phyloP scores from a whole-genome alignment of 1,284 basidiomycete species.

The Cystobasidium sp. region DNA sequence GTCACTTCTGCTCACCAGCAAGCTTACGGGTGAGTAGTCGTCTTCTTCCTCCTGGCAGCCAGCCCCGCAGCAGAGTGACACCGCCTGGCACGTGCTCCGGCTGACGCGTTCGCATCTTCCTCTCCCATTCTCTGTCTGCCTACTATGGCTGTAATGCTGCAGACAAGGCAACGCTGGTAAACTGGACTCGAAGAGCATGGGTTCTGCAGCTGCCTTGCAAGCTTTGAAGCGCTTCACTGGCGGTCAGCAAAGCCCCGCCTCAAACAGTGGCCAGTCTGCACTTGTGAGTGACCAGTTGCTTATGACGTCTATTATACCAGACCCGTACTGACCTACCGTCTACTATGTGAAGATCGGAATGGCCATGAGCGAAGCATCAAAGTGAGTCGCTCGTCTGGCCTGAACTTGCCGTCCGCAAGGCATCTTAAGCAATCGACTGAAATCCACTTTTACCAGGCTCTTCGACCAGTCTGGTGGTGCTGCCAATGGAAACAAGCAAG shows the following conservation, averaged over 20 bases:
- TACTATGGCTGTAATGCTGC: background rate
- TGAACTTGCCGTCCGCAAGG: conserved; percentile 50
- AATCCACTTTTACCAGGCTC: conserved; percentile 26
- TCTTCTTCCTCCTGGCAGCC: background rate
- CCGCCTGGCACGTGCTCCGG: too few species aligned
- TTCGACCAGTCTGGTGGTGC: conserved; percentile 56
- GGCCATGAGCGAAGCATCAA: conserved; percentile 53
- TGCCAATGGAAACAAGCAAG: conserved; percentile 54
- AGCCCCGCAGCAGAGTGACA: too few species aligned
- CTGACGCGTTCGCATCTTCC: background rate
- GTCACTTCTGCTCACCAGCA: conserved; percentile 49
- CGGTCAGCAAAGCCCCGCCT: conserved; percentile 27
- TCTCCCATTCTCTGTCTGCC: too few species aligned
- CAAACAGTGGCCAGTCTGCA: conserved; percentile 27
- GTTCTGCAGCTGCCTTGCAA: conserved; percentile 48
- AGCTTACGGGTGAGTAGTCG: conserved; percentile 45
- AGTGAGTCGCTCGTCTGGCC: conserved; percentile 16
- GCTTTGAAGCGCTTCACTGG: conserved; percentile 50
- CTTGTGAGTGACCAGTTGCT: conserved; percentile 20
- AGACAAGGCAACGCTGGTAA: conserved; percentile 43
- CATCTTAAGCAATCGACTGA: conserved; percentile 10
- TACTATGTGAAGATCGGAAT: conserved; percentile 39
- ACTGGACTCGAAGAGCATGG: conserved; percentile 44
- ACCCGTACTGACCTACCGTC: background rate
- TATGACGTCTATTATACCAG: background rate